A percentile compares a stretch with the other conserved stretches of the same genome.
Evolutionary conservation across 2,329 filamentous ascomycete genomes (phyloP).

Genomic region (Cyphellophora europaea): DNA sequence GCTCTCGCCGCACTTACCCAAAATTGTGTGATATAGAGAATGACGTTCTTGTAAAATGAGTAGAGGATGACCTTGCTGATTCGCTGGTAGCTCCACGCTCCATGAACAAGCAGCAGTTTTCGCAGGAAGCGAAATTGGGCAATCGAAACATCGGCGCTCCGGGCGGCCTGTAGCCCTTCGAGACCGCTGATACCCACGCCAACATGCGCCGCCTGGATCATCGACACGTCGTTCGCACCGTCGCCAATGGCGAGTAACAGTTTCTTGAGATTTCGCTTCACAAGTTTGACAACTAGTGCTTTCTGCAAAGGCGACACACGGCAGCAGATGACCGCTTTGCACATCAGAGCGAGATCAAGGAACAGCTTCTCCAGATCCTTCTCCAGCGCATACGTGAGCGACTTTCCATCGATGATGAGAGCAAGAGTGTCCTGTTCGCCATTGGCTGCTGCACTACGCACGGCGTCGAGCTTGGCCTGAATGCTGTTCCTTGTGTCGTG

Average conservation of each 20-base stretch:
- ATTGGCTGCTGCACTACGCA: slow-evolving; percentile 65
- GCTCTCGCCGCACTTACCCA: slow-evolving; percentile 83
- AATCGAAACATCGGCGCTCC: slow-evolving; percentile 91
- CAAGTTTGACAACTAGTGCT: slow-evolving; percentile 92
- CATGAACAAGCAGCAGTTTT: slow-evolving; percentile 89
- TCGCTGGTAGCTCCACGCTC: slow-evolving; percentile 94
- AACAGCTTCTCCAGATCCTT: slow-evolving; percentile 90
- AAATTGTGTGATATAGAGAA: slow-evolving; percentile 97
- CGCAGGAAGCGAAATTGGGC: slow-evolving; percentile 91
- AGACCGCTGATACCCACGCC: slow-evolving; percentile 95
- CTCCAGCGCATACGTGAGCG: slow-evolving; percentile 84
- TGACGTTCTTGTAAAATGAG: slow-evolving; percentile 99
- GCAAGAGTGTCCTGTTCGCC: slow-evolving; percentile 68
- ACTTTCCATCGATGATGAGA: slow-evolving; percentile 92
- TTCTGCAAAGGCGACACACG: slow-evolving; percentile 94
- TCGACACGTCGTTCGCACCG: slow-evolving; percentile 97
- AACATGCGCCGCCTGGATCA: slow-evolving; percentile 98
- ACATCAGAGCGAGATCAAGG: slow-evolving; percentile 84
- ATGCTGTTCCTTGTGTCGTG: slow-evolving; percentile 77
- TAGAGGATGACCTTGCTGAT: slow-evolving; percentile 96
- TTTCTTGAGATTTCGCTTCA: slow-evolving; percentile 86
- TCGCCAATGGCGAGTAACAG: slow-evolving; percentile 94
- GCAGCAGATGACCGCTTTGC: slow-evolving; percentile 96
- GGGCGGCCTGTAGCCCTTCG: slow-evolving; percentile 91
- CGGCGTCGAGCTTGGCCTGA: slow-evolving; percentile 85